phyloP scores from a whole-genome alignment of 2,329 filamentous ascomycete species.

The Dothistroma septosporum region DNA sequence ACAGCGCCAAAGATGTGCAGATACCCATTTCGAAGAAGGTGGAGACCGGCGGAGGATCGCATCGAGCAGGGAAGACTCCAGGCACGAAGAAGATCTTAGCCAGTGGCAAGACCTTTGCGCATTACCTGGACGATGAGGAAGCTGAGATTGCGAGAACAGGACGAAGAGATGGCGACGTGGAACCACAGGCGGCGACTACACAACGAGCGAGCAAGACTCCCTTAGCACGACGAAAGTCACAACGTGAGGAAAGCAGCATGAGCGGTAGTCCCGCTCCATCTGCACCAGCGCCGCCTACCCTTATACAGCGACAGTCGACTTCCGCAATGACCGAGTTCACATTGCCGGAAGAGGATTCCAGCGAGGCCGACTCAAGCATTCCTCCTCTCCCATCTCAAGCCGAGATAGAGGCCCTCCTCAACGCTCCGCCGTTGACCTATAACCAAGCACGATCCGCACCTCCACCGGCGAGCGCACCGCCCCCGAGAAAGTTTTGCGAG shows the following conservation, averaged over 20 bases:
- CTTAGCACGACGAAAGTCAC: constrained; percentile 30
- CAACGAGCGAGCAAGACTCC: constrained; percentile 36
- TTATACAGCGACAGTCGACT: constrained; percentile 8
- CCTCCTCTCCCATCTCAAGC: constrained; percentile 28
- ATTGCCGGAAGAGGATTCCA: constrained; percentile 40
- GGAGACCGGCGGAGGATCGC: constrained; percentile 42
- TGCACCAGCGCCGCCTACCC: constrained; percentile 5
- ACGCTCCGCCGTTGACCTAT: constrained; percentile 63
- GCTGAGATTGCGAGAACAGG: constrained; percentile 49
- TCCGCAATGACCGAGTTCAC: constrained; percentile 34
- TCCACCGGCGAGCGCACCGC: constrained; percentile 44
- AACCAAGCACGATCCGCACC: constrained; percentile 54
- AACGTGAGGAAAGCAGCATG: constrained; percentile 26
- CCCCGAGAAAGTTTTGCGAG: constrained; percentile 64
- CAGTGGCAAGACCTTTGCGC: constrained; percentile 77
- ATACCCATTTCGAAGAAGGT: constrained; percentile 59
- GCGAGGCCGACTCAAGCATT: constrained; percentile 41
- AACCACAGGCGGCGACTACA: constrained; percentile 17
- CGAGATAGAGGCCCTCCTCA: constrained; percentile 61
- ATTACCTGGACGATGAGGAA: constrained; percentile 76
- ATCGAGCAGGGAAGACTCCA: constrained; percentile 56
- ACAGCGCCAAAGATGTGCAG: constrained; percentile 57
- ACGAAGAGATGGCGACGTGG: constrained; percentile 28
- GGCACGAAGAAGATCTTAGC: constrained; percentile 72
- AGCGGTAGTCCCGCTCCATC: constrained; percentile 28